These are phyloP conservation scores for Zizania palustris DNA, from an alignment of 202 grass and related monocot genomes.

Conservation along the genomic window DNA sequence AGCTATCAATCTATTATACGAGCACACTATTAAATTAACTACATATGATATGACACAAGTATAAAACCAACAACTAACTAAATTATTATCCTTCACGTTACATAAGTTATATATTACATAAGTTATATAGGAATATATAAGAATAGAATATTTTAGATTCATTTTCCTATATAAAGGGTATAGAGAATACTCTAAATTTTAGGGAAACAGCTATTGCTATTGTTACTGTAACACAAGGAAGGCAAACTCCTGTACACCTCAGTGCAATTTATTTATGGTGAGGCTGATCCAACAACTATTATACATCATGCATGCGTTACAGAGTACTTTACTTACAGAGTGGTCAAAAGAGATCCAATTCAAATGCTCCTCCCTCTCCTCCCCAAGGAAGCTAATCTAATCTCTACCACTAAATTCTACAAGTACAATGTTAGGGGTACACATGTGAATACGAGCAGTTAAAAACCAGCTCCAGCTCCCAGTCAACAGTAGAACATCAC, in stretches of 20 bases:
- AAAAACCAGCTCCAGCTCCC: slow-evolving; percentile 37
- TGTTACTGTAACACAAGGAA: too few relatives aligned
- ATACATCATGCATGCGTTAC: slow-evolving; percentile 42
- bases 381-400: slow-evolving; percentile 48
- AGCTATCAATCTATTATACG: too few relatives aligned
- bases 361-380: slow-evolving; percentile 49
- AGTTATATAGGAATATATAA: too few relatives aligned
- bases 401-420: slow-evolving; percentile 56
- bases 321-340: slow-evolving; percentile 62
- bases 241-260: background rate
- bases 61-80: too few relatives aligned
- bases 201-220: too few relatives aligned
- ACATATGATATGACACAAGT: too few relatives aligned
- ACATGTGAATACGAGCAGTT: slow-evolving; percentile 47
- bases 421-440: slow-evolving; percentile 49
- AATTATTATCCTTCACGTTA: too few relatives aligned
- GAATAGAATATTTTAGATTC: too few relatives aligned
- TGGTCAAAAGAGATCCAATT: slow-evolving; percentile 37
- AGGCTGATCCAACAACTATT: slow-evolving; percentile 44
- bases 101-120: too few relatives aligned
- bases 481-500: slow-evolving; percentile 99
- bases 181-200: too few relatives aligned
- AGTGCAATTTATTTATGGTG: background rate
- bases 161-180: too few relatives aligned
- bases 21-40: too few relatives aligned